Conservation (phyloP, 352 stramenopile genomes). For the Globisporangium mamillatum region DNA sequence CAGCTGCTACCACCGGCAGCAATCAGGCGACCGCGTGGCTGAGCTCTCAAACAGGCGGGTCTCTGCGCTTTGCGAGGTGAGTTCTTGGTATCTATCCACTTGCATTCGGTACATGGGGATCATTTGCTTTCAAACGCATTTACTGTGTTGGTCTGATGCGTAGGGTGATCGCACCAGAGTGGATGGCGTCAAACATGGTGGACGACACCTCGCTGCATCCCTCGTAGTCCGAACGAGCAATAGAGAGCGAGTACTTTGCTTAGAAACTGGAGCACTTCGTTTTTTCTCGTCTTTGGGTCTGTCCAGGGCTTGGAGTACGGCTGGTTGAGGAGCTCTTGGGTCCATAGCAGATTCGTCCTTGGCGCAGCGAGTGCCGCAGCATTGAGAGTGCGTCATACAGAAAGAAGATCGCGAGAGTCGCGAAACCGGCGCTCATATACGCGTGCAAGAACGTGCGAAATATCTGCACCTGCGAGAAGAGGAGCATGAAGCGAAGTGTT, state of each 20-base stretch:
- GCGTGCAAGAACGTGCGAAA: background rate
- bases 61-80: constrained; percentile 10
- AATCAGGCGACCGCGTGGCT: background rate
- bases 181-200: constrained; percentile 3
- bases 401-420: background rate
- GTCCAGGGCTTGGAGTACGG: background rate
- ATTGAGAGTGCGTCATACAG: background rate
- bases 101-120: background rate
- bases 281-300: background rate
- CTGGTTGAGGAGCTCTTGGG: background rate
- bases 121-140: background rate
- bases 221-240: constrained; percentile 1
- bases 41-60: constrained; percentile 7
- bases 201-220: constrained; percentile 8
- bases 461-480: background rate
- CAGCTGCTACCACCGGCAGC: background rate
- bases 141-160: background rate
- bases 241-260: background rate
- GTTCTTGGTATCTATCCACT: background rate
- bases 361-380: background rate
- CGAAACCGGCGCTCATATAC: background rate
- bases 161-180: constrained; percentile 10
- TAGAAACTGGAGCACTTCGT: background rate
- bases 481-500: background rate
- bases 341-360: background rate